Evolutionary conservation across 1,139 yeast genomes (phyloP).

Genomic region (Hyphopichia wangnamkhiaoensis): DNA sequence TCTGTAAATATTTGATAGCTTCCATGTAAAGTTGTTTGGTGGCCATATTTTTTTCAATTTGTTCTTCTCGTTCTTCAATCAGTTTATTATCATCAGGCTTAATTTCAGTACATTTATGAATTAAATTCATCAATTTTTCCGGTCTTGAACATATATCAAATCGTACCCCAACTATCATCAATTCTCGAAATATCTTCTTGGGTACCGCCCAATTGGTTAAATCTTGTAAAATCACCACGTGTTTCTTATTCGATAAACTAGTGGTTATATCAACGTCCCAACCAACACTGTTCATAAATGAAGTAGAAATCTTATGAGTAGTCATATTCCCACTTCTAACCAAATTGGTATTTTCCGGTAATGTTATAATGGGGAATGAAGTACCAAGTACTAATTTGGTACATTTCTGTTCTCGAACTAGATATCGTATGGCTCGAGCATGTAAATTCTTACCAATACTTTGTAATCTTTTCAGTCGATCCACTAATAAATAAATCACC

Average conservation of each 20-base stretch:
- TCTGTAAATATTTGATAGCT: conserved; percentile 23
- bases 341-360: conserved; percentile 34
- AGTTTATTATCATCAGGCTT: conserved; percentile 5
- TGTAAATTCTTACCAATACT: conserved; percentile 61
- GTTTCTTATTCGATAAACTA: conserved; percentile 21
- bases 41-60: conserved; percentile 14
- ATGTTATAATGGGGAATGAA: conserved; percentile 52
- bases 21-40: conserved; percentile 22
- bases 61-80: conserved; percentile 6
- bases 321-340: conserved; percentile 13
- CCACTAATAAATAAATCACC: conserved; percentile 53
- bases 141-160: conserved; percentile 55
- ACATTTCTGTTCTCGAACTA: conserved; percentile 48
- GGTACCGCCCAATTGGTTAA: conserved; percentile 54
- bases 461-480: conserved; percentile 56
- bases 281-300: conserved; percentile 40
- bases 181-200: conserved; percentile 53
- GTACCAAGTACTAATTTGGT: conserved; percentile 46
- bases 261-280: conserved; percentile 28
- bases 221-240: conserved; percentile 40
- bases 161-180: conserved; percentile 60
- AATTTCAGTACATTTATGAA: conserved; percentile 17
- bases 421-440: conserved; percentile 54
- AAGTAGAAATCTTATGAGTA: conserved; percentile 21
- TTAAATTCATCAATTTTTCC: conserved; percentile 37